These are phyloP conservation scores for Medicago truncatula DNA, from an alignment of 306 rosid species.

Conservation along the genomic window MtrunA17r5.0-ANR NC_053046.1:34300001-34300500, in stretches of 20 bases:
- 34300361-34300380: too few relatives aligned
- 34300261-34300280: too few relatives aligned
- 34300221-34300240: not conserved
- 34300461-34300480: too few relatives aligned
- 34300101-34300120: conserved; percentile 2
- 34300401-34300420: too few relatives aligned
- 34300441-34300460: too few relatives aligned
- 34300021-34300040: conserved; percentile 57
- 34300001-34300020: conserved; percentile 60
- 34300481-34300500: too few relatives aligned
- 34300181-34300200: not conserved
- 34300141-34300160: not conserved
- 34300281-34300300: too few relatives aligned
- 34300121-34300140: conserved; percentile 34
- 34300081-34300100: conserved; percentile 4
- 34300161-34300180: not conserved
- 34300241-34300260: not conserved
- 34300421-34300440: too few relatives aligned
- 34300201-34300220: not conserved
- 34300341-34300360: too few relatives aligned
- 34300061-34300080: conserved; percentile 52
- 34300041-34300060: conserved; percentile 50
- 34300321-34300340: too few relatives aligned
- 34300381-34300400: too few relatives aligned
- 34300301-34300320: too few relatives aligned